Evolutionary conservation across 2,329 filamentous ascomycete species (phyloP).

Genomic region (Colletotrichum sp.): DNA sequence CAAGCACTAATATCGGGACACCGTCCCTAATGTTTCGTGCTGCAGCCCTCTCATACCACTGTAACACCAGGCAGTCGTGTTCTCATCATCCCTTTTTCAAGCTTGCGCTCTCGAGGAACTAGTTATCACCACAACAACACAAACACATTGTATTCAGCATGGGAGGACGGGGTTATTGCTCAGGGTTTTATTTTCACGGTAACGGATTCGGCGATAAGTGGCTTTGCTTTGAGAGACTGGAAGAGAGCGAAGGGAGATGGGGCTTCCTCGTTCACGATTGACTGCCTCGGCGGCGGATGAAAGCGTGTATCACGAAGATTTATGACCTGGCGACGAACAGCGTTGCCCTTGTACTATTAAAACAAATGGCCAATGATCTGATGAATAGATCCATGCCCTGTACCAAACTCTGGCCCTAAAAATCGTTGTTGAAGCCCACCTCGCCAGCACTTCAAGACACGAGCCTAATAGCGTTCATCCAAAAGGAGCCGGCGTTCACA

Average conservation of each 20-base stretch:
- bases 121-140: neutral
- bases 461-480: neutral
- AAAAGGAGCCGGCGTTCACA: neutral
- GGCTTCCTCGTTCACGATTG: neutral
- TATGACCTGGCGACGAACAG: slow-evolving; percentile 11
- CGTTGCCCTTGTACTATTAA: slow-evolving; percentile 18
- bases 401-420: neutral
- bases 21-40: neutral
- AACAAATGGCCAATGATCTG: slow-evolving; percentile 12
- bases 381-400: slow-evolving; percentile 15
- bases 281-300: slow-evolving; percentile 2
- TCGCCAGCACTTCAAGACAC: neutral
- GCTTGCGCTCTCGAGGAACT: neutral
- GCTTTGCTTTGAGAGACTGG: slow-evolving; percentile 10
- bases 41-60: neutral
- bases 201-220: slow-evolving; percentile 5
- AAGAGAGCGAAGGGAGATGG: neutral
- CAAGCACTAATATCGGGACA: slow-evolving; percentile 15
- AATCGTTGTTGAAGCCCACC: neutral
- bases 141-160: neutral
- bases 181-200: neutral
- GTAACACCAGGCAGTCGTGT: slow-evolving; percentile 5
- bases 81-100: neutral
- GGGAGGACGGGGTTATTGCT: neutral
- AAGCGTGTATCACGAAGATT: slow-evolving; percentile 14